Evolutionary conservation across 2,329 filamentous ascomycete species (phyloP), one percentile per base, ranked within the genome.

Genomic region (Nannizziopsis barbatae): DNA sequence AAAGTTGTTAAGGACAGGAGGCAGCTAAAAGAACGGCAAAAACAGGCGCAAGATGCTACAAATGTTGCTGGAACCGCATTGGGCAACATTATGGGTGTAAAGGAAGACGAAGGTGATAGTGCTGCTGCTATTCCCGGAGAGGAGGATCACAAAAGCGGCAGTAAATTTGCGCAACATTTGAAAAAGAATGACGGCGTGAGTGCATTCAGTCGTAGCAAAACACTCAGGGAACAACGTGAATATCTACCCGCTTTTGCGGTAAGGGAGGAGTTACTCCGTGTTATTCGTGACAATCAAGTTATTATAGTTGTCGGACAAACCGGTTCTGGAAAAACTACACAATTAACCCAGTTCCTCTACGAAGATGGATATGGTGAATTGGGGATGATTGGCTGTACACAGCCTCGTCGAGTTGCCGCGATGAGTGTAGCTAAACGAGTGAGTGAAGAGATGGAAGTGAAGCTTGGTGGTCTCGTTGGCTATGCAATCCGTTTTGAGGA

Each of bases 381-480:
- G 30, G 92, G 92, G 42, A 81, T 95, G 75, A 96, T 98, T 57
- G 90, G 88, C 3, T 98, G 92, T 62, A 98, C 92, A 1, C 92
- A 98, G 58, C 92, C 92, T 45, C 80, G 92, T 59, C 85, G 92
- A 74, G 93, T 98, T 31, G 92, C 92, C 18, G 92, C 92, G 17
- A 98, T 98, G 92, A 95, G 89, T 69, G 92, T 98, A 22, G 92
- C 92, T 1, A 96, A 96, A 66, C 88, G 92, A 72, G 92, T 98
- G 35, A 87, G 86, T 50, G 92, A 98, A 68, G 92, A 98, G 69
- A 98, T 98, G 93, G 86, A 95, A 57, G 88, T 94, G 39, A 83
- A 83, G 49, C 73, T 98, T 8, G 92, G 92, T 42, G 82, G 83
- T 49, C 77, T 83, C 0, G 93, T 98, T 33, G 92, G 92, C 27